Base-by-base conservation (phyloP, 2,329 filamentous ascomycete genomes). In the Colletotrichum horii region DNA sequence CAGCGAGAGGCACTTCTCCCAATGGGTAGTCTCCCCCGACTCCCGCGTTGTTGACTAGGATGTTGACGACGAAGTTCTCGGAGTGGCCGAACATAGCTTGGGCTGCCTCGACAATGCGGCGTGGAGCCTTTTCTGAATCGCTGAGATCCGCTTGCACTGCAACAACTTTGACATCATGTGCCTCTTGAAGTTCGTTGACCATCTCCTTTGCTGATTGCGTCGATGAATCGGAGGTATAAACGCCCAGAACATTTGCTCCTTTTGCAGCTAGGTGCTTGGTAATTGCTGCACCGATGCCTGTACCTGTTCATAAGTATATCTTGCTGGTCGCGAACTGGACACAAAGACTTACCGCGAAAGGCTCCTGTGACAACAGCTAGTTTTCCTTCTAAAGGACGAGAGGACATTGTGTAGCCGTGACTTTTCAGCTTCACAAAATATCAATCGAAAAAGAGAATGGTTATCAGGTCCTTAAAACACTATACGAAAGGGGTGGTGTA, bases 41-140 rank as follows among this genome's bases (percentile, higher is more conserved):
- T 67, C 95, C 95, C 30, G 95, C 95, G 83, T 97, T 97, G 89
- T 98, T 97, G 87, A 98, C 87, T 67, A 98, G 87, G 76, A 97
- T 95, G 84, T 97, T 94, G 80, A 98, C 89, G 80, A 93, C 91
- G 82, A 95, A 91, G 65, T 79, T 70, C 77, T 76, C 85, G 28
- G 89, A 86, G 74, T 88, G 81, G 8, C 88, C 71, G 83, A 94
- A 93, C 80, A 92, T 87, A 78, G 91, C 87, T 78, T 90, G 88
- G 7, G 91, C 88, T 0, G 89, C 88, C 22, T 86, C 84, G 78
- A 96, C 83, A 65, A 95, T 88, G 58, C 89, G 85, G 6, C 88
- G 85, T 4, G 93, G 91, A 24, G 58, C 26, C 2, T 92, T 92
- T 7, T 88, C 88, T 36, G 91, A 87, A 2, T 89, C 88, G 77